These are phyloP conservation scores for Moesziomyces parantarcticus DNA, from an alignment of 1,284 basidiomycete genomes.

Conservation along the genomic window DNA sequence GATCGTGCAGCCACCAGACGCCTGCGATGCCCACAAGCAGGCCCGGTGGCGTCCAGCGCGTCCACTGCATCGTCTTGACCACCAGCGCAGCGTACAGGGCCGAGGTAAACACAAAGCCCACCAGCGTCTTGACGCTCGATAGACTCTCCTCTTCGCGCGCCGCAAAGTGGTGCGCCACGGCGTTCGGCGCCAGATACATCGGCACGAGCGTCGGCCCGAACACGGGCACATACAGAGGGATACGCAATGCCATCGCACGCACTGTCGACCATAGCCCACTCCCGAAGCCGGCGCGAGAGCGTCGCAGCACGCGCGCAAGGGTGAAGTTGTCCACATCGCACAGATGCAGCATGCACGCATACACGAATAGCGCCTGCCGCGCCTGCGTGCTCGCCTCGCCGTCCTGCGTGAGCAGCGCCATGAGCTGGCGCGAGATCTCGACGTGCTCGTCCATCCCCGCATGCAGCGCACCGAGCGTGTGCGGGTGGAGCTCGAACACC, in stretches of 20 bases:
- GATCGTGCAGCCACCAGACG: conserved; percentile 32
- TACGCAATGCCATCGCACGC: conserved; percentile 14
- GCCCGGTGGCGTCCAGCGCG: conserved; percentile 28
- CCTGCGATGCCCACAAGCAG: conserved; percentile 31
- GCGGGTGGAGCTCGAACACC: conserved; percentile 73
- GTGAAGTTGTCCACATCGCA: conserved; percentile 21
- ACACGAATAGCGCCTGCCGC: conserved; percentile 20
- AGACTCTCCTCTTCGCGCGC: conserved; percentile 40
- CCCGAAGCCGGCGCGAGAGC: neutral
- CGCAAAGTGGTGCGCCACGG: conserved; percentile 38
- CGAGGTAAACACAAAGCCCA: conserved; percentile 31
- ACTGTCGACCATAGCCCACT: conserved; percentile 1
- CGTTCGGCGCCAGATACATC: conserved; percentile 29
- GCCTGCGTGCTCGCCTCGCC: conserved; percentile 8
- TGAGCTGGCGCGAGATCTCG: conserved; percentile 17
- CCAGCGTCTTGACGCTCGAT: conserved; percentile 35
- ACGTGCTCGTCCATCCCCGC: conserved; percentile 13
- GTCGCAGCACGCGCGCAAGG: conserved; percentile 4
- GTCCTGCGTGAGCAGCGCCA: conserved; percentile 23
- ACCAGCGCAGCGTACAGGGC: conserved; percentile 18
- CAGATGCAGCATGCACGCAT: conserved; percentile 24
- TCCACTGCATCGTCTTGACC: conserved; percentile 25
- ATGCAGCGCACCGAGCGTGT: too few species aligned
- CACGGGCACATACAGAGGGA: conserved; percentile 30
- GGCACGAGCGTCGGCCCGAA: conserved; percentile 32